These are phyloP conservation scores for Heracleum sosnowskyi DNA, from an alignment of 129 eudicot species.

Conservation along the genomic window DNA sequence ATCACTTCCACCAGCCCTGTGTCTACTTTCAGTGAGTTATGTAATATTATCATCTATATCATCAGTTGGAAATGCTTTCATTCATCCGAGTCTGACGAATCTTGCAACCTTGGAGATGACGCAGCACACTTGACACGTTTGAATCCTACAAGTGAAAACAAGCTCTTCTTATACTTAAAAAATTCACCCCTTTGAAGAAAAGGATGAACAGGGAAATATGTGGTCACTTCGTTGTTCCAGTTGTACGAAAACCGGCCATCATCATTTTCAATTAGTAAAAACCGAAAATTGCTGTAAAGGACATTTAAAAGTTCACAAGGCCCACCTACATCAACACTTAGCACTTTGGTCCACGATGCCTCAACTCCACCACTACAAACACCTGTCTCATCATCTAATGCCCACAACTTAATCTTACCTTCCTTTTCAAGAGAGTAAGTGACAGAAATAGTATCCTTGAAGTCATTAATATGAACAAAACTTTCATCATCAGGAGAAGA, in stretches of 20 bases:
- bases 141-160: background rate
- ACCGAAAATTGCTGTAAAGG: background rate
- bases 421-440: too few species aligned
- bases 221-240: background rate
- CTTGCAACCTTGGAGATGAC: background rate
- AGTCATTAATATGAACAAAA: too few species aligned
- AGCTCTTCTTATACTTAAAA: background rate
- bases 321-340: background rate
- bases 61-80: too few species aligned
- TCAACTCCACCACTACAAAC: background rate
- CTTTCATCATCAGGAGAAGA: background rate
- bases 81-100: too few species aligned
- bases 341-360: background rate
- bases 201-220: background rate
- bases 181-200: too few species aligned
- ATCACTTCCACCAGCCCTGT: background rate
- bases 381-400: background rate
- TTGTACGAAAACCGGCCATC: background rate
- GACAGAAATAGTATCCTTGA: background rate
- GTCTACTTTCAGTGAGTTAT: background rate
- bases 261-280: background rate
- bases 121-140: background rate
- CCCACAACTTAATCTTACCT: background rate
- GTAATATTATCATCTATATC: background rate
- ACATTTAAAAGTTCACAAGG: background rate